Evolutionary conservation across 2,329 filamentous ascomycete species (phyloP), one percentile per base, ranked within the genome.

Genomic region (Torrubiella hemipterigena): DNA sequence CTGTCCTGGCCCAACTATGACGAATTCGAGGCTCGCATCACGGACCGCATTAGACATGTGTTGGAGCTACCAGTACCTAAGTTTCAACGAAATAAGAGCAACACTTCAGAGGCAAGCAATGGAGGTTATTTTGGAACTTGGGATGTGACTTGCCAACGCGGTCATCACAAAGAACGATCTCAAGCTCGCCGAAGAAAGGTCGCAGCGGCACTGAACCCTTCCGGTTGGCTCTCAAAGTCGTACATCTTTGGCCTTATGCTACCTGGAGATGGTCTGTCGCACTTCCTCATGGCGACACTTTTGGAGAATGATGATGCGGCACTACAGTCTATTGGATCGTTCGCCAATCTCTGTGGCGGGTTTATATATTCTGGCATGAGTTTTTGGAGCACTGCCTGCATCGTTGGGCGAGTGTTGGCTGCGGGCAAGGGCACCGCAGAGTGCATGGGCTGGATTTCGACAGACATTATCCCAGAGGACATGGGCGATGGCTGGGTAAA

Each of bases 311-410:
- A 81, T 38, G 57, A 60, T n/a, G 57, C 64, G 15, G 76, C 73
- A 3, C 61, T 80, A 41, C 50, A 53, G n/a, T 65, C 50, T 29
- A 52, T 81, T 7, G 76, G 76, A 0, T 61, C 70, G 2, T 64
- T 72, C 44, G 73, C 73, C 4, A 76, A 75, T 38, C 52, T 81
- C 1, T 75, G 71, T 26, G 70, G 72, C 12, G 76, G 77, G 0
- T 80, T 81, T 39, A 61, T 77, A 4, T 79, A 78, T 43, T 54
- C 51, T 5, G 65, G 65, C 3, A 76, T 72, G 56, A 80, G 73
- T 38, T 81, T 79, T 48, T 81, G 76, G 76, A 80, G 74, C 50
- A 77, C 70, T 2, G 63, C 67, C 10, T 79, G 74, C 45, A 61
- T 81, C 25, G 67, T 80, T 8, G 76, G 75, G 4, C 67, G 73